Evolutionary conservation across 352 stramenopile species (phyloP).

Genomic region (Phytophthora ramorum): DNA sequence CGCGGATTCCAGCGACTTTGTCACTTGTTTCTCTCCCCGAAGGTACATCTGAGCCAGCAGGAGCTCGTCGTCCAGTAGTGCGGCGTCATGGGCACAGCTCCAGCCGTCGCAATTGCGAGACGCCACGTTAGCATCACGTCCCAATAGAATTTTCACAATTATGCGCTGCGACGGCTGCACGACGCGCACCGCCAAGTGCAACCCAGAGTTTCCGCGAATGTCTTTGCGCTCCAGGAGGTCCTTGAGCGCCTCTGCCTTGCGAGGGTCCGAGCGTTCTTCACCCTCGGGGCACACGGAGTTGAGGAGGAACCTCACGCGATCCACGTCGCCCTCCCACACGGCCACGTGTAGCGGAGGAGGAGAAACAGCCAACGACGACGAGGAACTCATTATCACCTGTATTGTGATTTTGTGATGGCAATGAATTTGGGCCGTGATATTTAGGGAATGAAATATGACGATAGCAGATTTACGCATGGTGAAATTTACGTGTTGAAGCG

Average conservation of each 20-base stretch:
- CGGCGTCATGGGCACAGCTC: conserved; percentile 80
- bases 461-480: not conserved
- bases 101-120: conserved; percentile 60
- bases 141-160: conserved; percentile 69
- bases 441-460: not conserved
- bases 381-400: not conserved
- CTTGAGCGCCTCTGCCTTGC: conserved; percentile 29
- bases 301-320: conserved; percentile 43
- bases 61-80: conserved; percentile 79
- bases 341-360: conserved; percentile 65
- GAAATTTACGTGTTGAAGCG: no score
- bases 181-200: conserved; percentile 78
- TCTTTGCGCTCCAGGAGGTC: conserved; percentile 66
- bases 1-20: conserved; percentile 43
- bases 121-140: conserved; percentile 41
- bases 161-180: conserved; percentile 65
- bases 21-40: conserved; percentile 67
- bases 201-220: conserved; percentile 65
- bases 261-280: conserved; percentile 9
- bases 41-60: conserved; percentile 77
- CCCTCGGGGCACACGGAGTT: conserved; percentile 20
- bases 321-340: conserved; percentile 71
- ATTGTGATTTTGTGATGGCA: not conserved
- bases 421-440: not conserved
- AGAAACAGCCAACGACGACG: not conserved